Base-by-base conservation (phyloP, 75 land plant genomes). In the Pinus taeda region DNA sequence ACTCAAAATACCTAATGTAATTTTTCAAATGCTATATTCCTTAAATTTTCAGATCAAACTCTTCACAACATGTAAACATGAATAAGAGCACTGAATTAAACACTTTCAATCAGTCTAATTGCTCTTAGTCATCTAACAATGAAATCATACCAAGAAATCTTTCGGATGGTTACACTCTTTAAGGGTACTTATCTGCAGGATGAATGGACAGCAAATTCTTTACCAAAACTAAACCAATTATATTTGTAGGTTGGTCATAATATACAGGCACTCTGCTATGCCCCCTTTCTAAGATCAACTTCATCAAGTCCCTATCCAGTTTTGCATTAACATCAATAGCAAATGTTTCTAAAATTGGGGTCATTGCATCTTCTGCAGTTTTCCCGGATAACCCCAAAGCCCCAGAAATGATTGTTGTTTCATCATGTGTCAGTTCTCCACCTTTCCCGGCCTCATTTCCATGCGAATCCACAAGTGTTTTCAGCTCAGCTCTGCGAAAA, bases 401-500 rank as follows among this genome's bases (percentile, higher is more conserved):
- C 60, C 99, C 98, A 75, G 99, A 90, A 77, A 97, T 97, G 57
- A 97, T 97, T 30, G 99, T 94, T 39, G 99, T 96, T 86, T 97
- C 99, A 79, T 97, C 98, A 81, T 94, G 95, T n/a, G 98, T 94
- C 64, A 97, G 77, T 73, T 97, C 99, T 22, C 99, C 99, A 74
- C 99, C 99, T 87, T 94, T 97, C 36, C 99, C 99, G 79, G 99
- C 99, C 99, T 94, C 98, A 73, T 94, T 92, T 2, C 96, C 99
- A 85, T 96, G 99, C 70, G 94, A 83, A 74, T 84, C 57, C 62
- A 96, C 99, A 42, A 96, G 95, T 49, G 99, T 94, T 79, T 92
- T 94, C 85, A 96, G 65, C 88, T 94, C 99, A 59, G 99, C 95
- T 75, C 99, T 84, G 15, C 95, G 91, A 63, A 96, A 92, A 37